Evolutionary conservation across 225 moss, liverwort and hornwort species (phyloP).

Genomic region (Pleurozium schreberi): DNA sequence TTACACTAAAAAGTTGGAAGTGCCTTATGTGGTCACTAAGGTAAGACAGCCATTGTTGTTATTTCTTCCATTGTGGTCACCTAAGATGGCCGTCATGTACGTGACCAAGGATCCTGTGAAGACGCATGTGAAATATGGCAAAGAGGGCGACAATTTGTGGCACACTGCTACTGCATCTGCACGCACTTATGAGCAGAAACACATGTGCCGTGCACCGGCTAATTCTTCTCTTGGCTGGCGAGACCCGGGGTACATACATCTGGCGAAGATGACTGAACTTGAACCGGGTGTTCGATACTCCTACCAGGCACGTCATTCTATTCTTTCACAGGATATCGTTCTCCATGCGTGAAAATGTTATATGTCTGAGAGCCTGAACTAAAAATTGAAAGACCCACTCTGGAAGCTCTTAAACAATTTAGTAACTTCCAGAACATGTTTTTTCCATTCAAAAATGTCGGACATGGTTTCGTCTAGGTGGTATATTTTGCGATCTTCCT

Average conservation of each 20-base stretch:
- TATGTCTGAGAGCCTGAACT: neutral
- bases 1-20: too few relatives aligned
- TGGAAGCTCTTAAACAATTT: neutral
- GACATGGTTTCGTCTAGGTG: neutral
- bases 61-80: too few relatives aligned
- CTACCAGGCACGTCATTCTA: constrained; percentile 53
- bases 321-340: neutral
- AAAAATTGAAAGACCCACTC: neutral
- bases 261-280: constrained; percentile 48
- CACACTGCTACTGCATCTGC: constrained; percentile 5
- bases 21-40: too few relatives aligned
- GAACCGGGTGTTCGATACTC: constrained; percentile 48
- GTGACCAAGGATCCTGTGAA: constrained; percentile 53
- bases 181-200: constrained; percentile 43
- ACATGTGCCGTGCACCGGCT: constrained; percentile 78
- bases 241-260: constrained; percentile 61
- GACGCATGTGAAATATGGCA: constrained; percentile 46
- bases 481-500: neutral
- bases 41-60: too few relatives aligned
- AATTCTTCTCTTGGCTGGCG: constrained; percentile 66
- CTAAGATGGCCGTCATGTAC: constrained; percentile 80
- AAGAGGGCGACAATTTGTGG: constrained; percentile 2
- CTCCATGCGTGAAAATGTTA: neutral
- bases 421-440: neutral
- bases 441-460: neutral